Base-by-base conservation (phyloP, 768 basidiomycete genomes). In the Mycena vitilis region DNA sequence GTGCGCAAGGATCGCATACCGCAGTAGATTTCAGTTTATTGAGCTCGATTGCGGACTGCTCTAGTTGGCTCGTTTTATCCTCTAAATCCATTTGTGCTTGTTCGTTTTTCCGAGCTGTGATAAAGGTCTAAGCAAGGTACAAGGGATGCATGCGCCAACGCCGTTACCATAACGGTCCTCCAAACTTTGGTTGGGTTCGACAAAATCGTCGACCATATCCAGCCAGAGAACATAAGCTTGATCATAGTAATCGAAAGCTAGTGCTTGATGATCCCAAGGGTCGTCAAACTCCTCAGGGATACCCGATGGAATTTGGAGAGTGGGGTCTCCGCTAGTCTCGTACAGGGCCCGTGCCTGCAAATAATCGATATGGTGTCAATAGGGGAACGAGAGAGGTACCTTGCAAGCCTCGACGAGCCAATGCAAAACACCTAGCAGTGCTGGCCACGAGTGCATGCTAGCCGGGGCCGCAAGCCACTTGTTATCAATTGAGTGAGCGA, bases 371-470 rank as follows among this genome's bases (percentile, higher is more conserved):
- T 30, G 54, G 48, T 16, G 34, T 37, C n/a, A 25, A 11, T 12
- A 22, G 49, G 37, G 8, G 30, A 66, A 44, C 25, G n/a, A 59
- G 13, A 37, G 64, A 76, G 84, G 34, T 73, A 96, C 97, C 81
- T 91, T 92, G 74, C 92, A 91, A 71, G 94, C 78, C 73, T 94
- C 91, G 10, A 93, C 94, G 16, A 99, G 81, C 98, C 98, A 99
- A 78, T 96, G 93, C 40, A 99, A 77, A 74, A 94, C 92, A 23
- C 93, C 97, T 18, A 99, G 83, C 30, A 98, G 79, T 23, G 88
- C 84, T 0, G 95, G 94, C 98, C 97, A 99, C n/a, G 92, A 90
- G 79, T 95, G 93, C 83, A 93, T 91, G 61, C 91, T 92, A 0
- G 94, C 96, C 0, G 95, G 93, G 2, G 96, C 91, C 10, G 91